These are phyloP conservation scores for Colletotrichum gigasporum DNA, from an alignment of 2,329 filamentous ascomycete species.

Conservation along the genomic window DNA sequence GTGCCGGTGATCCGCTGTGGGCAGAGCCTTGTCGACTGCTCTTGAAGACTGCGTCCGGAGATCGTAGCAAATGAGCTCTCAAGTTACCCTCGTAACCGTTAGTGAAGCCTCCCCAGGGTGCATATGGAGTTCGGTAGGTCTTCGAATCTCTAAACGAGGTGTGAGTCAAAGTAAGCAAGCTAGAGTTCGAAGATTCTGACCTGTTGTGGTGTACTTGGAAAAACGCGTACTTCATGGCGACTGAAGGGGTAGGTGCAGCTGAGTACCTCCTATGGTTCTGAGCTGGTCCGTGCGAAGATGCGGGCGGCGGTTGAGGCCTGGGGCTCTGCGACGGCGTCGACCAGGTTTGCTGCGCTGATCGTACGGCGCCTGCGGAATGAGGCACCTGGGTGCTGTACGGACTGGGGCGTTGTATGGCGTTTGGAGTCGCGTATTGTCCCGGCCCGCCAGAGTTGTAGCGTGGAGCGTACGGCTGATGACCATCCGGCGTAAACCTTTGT, in stretches of 20 bases:
- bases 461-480: conserved; percentile 1
- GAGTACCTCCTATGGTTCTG: conserved; percentile 31
- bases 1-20: conserved; percentile 28
- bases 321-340: conserved; percentile 9
- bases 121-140: conserved; percentile 69
- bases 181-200: conserved; percentile 42
- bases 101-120: conserved; percentile 65
- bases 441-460: not conserved
- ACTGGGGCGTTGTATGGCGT: conserved; percentile 3
- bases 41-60: conserved; percentile 46
- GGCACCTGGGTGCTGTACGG: conserved; percentile 16
- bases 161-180: conserved; percentile 24
- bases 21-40: conserved; percentile 32
- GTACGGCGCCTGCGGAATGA: not conserved
- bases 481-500: conserved; percentile 37
- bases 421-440: not conserved
- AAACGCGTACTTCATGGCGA: conserved; percentile 65
- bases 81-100: conserved; percentile 68
- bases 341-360: conserved; percentile 17
- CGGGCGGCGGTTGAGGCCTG: not conserved
- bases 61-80: conserved; percentile 52
- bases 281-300: not conserved
- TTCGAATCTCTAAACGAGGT: conserved; percentile 56
- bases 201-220: conserved; percentile 70
- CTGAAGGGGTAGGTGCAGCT: conserved; percentile 36